A percentile compares a stretch with the other conserved stretches of the same genome.
Evolutionary conservation across 1,284 basidiomycete species (phyloP).

Genomic region (Xerocomus nothofagi): DNA sequence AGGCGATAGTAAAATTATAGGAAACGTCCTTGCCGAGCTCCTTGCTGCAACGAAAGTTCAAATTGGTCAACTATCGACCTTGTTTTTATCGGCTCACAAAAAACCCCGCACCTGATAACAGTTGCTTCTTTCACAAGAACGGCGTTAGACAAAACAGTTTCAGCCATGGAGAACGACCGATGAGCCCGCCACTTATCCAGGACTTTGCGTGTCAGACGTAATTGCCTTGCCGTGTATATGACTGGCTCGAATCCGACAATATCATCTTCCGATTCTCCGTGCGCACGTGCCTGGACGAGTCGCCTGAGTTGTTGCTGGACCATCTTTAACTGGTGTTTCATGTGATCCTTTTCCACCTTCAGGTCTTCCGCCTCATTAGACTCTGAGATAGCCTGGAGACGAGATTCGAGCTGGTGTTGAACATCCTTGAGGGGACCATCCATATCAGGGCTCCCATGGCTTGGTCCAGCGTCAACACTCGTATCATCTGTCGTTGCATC

Average conservation of each 20-base stretch:
- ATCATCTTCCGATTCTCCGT: slow-evolving; percentile 68
- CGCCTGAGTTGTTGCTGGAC: slow-evolving; percentile 84
- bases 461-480: slow-evolving; percentile 68
- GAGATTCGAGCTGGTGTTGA: slow-evolving; percentile 70
- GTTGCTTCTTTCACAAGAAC: slow-evolving; percentile 94
- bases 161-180: slow-evolving; percentile 89
- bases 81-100: background rate
- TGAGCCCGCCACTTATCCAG: slow-evolving; percentile 84
- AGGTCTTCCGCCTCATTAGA: slow-evolving; percentile 79
- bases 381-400: slow-evolving; percentile 72
- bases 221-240: slow-evolving; percentile 78
- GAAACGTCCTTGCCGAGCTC: slow-evolving; percentile 83
- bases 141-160: slow-evolving; percentile 83
- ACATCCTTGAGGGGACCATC: slow-evolving; percentile 65
- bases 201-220: slow-evolving; percentile 77
- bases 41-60: slow-evolving; percentile 50
- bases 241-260: slow-evolving; percentile 69
- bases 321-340: slow-evolving; percentile 82
- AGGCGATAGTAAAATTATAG: slow-evolving; percentile 90
- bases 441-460: slow-evolving; percentile 64
- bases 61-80: slow-evolving; percentile 10
- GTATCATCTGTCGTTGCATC: slow-evolving; percentile 83
- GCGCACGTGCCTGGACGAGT: slow-evolving; percentile 75
- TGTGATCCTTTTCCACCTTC: slow-evolving; percentile 86
- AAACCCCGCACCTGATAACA: slow-evolving; percentile 71